These are phyloP conservation scores for Pythium volutum DNA, from an alignment of 352 stramenopile genomes.

Conservation along the genomic window DNA sequence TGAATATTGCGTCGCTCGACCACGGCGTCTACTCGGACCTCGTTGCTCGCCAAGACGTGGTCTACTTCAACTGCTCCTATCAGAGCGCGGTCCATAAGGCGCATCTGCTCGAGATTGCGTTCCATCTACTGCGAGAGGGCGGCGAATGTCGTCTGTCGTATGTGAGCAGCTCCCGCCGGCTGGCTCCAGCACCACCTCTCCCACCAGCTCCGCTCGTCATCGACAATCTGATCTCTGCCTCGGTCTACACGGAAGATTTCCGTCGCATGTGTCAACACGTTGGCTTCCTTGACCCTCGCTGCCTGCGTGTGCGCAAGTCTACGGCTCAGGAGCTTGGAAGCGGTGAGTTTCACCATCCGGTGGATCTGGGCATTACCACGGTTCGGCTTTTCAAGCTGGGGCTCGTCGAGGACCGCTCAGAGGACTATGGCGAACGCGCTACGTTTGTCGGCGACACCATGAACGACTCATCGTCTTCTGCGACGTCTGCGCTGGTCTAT, in stretches of 20 bases:
- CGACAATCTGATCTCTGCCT: not conserved
- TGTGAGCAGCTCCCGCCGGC: constrained; percentile 14
- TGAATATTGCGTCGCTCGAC: constrained; percentile 1
- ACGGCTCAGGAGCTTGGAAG: not conserved
- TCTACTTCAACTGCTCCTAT: constrained; percentile 52
- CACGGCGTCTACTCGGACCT: constrained; percentile 1
- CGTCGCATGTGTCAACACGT: constrained; percentile 37
- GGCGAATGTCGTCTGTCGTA: constrained; percentile 41
- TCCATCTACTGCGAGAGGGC: constrained; percentile 38
- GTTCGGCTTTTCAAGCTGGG: constrained; percentile 45
- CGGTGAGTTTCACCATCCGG: not conserved
- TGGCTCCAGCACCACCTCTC: not conserved
- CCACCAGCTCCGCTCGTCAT: not conserved
- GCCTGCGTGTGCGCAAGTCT: constrained; percentile 11
- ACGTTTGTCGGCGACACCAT: constrained; percentile 30
- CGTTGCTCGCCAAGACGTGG: constrained; percentile 22
- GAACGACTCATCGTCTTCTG: not conserved
- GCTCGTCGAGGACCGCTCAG: constrained; percentile 34
- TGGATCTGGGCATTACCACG: constrained; percentile 16
- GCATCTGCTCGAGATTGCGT: constrained; percentile 31
- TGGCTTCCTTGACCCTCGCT: constrained; percentile 29
- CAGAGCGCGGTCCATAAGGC: constrained; percentile 30
- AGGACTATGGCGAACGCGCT: constrained; percentile 59
- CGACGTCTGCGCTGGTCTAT: constrained; percentile 17
- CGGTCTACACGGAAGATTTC: constrained; percentile 47